phyloP scores from a whole-genome alignment of 768 basidiomycete species.

The Scleroderma citrinum region DNA sequence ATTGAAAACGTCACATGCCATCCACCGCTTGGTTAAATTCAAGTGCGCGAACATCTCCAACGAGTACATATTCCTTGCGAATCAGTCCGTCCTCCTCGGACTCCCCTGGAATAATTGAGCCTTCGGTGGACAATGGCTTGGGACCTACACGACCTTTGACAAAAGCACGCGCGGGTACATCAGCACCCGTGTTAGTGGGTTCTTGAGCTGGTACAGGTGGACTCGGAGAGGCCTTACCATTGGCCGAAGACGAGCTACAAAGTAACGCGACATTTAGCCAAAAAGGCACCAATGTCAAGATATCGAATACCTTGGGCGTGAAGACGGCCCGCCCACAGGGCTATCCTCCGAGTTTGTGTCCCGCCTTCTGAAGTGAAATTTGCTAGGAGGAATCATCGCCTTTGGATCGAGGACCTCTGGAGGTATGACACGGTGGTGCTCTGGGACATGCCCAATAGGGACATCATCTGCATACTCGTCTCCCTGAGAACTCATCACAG shows the following conservation, averaged over 20 bases:
- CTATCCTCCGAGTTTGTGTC: conserved; percentile 15
- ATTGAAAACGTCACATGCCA: conserved; percentile 43
- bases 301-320: conserved; percentile 15
- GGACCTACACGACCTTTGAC: conserved; percentile 8
- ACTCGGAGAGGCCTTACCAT: conserved; percentile 10
- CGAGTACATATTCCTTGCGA: conserved; percentile 87
- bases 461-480: conserved; percentile 27
- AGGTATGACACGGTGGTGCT: conserved; percentile 67
- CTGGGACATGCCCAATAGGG: conserved; percentile 48
- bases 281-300: not conserved
- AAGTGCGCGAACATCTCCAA: conserved; percentile 83
- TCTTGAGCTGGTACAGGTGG: conserved; percentile 6
- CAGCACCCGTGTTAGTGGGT: conserved; percentile 10
- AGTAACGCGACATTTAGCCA: not conserved
- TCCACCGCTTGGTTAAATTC: conserved; percentile 92
- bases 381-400: conserved; percentile 78
- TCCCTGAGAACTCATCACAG: conserved; percentile 14
- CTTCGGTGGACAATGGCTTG: conserved; percentile 43
- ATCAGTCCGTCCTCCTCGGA: conserved; percentile 78
- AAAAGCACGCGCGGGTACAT: not conserved
- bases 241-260: conserved; percentile 12
- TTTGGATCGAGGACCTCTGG: conserved; percentile 77
- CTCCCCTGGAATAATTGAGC: conserved; percentile 73
- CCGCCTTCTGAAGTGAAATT: conserved; percentile 60
- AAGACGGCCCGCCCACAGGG: conserved; percentile 3